Percentiles rank a stretch among this genome's conserved stretches.
These are phyloP conservation scores for Musa schizocarpa DNA, from an alignment of 176 grass and related monocot species.

Conservation along the genomic window DNA sequence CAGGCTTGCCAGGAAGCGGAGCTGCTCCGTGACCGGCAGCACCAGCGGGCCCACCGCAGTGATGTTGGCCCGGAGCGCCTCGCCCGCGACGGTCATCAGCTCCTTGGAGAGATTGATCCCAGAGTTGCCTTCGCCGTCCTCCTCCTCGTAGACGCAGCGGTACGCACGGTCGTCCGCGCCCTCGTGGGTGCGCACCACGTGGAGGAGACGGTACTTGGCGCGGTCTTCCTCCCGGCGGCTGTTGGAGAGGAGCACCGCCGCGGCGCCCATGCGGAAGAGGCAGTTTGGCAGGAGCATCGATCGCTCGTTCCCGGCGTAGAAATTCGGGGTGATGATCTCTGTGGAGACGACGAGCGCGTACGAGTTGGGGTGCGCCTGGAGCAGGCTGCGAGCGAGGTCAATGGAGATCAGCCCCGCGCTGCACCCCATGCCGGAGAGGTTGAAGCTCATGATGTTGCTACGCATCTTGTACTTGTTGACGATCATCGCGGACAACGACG, in stretches of 20 bases:
- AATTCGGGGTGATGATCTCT: constrained; percentile 14
- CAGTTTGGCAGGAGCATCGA: constrained; percentile 15
- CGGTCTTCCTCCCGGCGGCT: background rate
- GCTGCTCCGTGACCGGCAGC: constrained; percentile 15
- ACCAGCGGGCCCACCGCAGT: constrained; percentile 8
- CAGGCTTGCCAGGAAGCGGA: constrained; percentile 7
- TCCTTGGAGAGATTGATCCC: constrained; percentile 16
- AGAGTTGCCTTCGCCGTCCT: constrained; percentile 1
- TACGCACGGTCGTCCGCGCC: constrained; percentile 12
- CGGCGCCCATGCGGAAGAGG: constrained; percentile 14
- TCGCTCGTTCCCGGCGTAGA: constrained; percentile 11
- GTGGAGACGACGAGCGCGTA: constrained; percentile 9
- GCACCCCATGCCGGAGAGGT: constrained; percentile 60
- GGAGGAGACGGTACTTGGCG: constrained; percentile 9
- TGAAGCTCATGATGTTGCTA: constrained; percentile 25
- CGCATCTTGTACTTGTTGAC: constrained; percentile 37
- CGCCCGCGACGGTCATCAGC: constrained; percentile 12
- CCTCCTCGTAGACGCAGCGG: constrained; percentile 11
- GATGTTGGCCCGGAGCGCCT: constrained; percentile 13
- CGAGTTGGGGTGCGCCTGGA: constrained; percentile 8
- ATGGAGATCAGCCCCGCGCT: constrained; percentile 46
- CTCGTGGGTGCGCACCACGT: constrained; percentile 13
- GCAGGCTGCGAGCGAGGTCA: constrained; percentile 38
- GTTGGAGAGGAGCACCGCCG: constrained; percentile 16
- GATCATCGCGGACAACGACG: constrained; percentile 44